These are phyloP conservation scores for Podosphaera xanthii DNA, from an alignment of 2,329 filamentous ascomycete species.

Conservation along the genomic window DNA sequence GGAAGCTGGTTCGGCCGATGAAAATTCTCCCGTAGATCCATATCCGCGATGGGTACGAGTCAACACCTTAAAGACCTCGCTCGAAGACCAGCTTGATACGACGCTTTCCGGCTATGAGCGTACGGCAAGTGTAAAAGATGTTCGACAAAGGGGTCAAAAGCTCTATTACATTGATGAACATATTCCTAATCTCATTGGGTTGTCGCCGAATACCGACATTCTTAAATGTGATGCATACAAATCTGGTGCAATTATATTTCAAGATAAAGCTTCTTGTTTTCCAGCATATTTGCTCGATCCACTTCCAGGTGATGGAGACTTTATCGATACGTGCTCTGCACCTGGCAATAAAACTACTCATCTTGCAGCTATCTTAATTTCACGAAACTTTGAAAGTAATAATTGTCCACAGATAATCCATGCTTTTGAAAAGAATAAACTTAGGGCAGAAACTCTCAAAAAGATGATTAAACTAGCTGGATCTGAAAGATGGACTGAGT, in stretches of 20 bases:
- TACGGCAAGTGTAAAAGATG: slow-evolving; percentile 30
- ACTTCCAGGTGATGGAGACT: slow-evolving; percentile 40
- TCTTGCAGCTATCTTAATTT: slow-evolving; percentile 46
- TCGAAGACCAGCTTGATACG: slow-evolving; percentile 48
- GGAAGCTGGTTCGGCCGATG: slow-evolving; percentile 23
- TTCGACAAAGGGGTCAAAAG: slow-evolving; percentile 26
- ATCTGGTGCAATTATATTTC: slow-evolving; percentile 60
- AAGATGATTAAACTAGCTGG: slow-evolving; percentile 71
- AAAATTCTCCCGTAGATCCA: slow-evolving; percentile 14
- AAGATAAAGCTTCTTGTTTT: slow-evolving; percentile 95
- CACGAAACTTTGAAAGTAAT: slow-evolving; percentile 16
- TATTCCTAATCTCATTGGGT: slow-evolving; percentile 62
- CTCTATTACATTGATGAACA: slow-evolving; percentile 52
- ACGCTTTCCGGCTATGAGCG: slow-evolving; percentile 46
- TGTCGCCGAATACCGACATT: slow-evolving; percentile 50
- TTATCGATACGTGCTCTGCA: slow-evolving; percentile 84
- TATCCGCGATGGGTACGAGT: slow-evolving; percentile 86
- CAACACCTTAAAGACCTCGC: slow-evolving; percentile 51
- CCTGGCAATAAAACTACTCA: slow-evolving; percentile 97
- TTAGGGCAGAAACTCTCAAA: slow-evolving; percentile 49
- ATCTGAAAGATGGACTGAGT: slow-evolving; percentile 38
- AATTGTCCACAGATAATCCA: slow-evolving; percentile 29
- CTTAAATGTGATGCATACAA: slow-evolving; percentile 52
- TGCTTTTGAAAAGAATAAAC: slow-evolving; percentile 57
- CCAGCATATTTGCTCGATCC: slow-evolving; percentile 72